Evolutionary conservation across 164 flowering plant species (phyloP), one percentile per base, ranked within the genome.

Genomic region (Nelumbo lutea): DNA sequence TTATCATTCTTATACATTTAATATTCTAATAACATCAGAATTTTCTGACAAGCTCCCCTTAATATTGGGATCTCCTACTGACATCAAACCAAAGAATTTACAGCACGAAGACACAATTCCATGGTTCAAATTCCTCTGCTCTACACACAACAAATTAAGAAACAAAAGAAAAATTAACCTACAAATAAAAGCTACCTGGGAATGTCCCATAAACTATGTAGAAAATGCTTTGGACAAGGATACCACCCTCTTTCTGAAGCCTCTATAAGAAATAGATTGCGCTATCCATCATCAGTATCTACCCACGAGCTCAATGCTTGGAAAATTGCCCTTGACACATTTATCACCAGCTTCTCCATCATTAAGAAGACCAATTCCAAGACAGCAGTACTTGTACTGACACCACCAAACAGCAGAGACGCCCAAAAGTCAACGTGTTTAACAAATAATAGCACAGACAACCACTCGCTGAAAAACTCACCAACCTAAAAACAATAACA

Each of bases 81-180:
- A 59, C 62, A 76, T 62, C 51, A 50, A 74, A 79, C 56, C 68
- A 77, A 78, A 72, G 80, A 82, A 83, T 86, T 77, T 88, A 86
- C 88, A 83, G 75, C 75, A 75, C 57, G 75, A 65, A 74, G 65
- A 62, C 66, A 68, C 70, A 66, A 67, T 14, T 46, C 59, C 73
- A 74, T 41, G 57, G 50, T 11, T 60, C 67, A 64, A 65, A 65
- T 60, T 61, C 65, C 70, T 73, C 76, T 72, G 69, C 74, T 80
- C 84, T 81, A 77, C 78, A 61, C 51, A 72, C 44, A 64, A 72
- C 55, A 73, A 66, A 75, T 47, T 61, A 65, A 65, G 57, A 50
- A 63, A 47, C 42, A 68, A 15, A 67, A 42, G 48, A 59, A 61
- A 59, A 46, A 13, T 52, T 44, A 3, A 56, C 66, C 51, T 45